Evolutionary conservation across 2,329 filamentous ascomycete genomes (phyloP), one percentile per base, ranked within the genome.

Genomic region (Beauveria pseudobassiana): DNA sequence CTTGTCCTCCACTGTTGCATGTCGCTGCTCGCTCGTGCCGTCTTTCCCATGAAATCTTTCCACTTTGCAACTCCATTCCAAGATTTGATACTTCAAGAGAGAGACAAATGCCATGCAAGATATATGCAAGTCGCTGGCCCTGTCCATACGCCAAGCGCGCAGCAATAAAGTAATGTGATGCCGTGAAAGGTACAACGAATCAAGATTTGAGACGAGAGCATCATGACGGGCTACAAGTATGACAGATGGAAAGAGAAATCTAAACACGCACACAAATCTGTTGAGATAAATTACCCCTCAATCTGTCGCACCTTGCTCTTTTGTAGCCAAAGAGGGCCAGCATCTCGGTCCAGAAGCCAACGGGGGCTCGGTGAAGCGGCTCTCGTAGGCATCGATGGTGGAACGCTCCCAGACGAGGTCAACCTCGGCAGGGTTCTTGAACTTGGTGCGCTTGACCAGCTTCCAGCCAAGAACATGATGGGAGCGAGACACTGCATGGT

Each of bases 371-470:
- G 74, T 72, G 65, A 87, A 81, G 20, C 75, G 75, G 9, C 73
- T 76, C 69, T 85, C 83, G 64, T 86, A 86, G 0, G 77, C 77
- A 63, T 87, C 84, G 61, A 87, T 82, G 24, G 77, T 67, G 24
- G 83, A 83, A n/a, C 79, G 75, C 67, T 87, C 79, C 84, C 83
- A 83, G 48, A 85, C 74, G 18, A 87, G 75, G 67, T 88, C 85
- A 3, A 80, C 78, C 68, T 88, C 81, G 5, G 76, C 69, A 0
- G 85, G 75, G 2, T 73, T 73, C 20, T 86, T 75, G 57, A 82
- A 75, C 63, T 78, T 78, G 1, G 86, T 89, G 62, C 76, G 77
- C 75, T 86, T 84, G 70, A 85, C 22, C 1, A 89, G 8, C 74
- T 90, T 90, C 84, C 85, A 90, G 67, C 77, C 77, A 22, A 58